A percentile compares a stretch with the other conserved stretches of the same genome.
These are phyloP conservation scores for Carex arenaria DNA, from an alignment of 202 grass and related monocot species.

Conservation along the genomic window DNA sequence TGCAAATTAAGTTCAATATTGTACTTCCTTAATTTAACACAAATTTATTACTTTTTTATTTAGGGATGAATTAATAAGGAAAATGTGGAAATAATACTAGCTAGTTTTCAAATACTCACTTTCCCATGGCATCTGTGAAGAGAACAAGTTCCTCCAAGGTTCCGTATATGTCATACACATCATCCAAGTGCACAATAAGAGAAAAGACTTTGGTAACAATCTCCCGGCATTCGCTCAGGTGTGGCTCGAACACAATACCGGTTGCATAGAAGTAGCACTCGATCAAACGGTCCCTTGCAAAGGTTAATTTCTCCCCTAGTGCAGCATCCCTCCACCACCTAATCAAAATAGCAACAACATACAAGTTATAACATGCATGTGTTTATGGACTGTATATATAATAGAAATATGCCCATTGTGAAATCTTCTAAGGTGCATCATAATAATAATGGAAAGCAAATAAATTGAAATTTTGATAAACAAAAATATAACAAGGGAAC, in stretches of 20 bases:
- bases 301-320: slow-evolving; percentile 26
- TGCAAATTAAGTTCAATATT: neutral
- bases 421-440: neutral
- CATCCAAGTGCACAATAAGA: slow-evolving; percentile 44
- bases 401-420: neutral
- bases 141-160: slow-evolving; percentile 29
- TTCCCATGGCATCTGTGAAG: slow-evolving; percentile 40
- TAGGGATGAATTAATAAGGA: neutral
- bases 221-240: slow-evolving; percentile 11
- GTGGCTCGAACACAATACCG: slow-evolving; percentile 24
- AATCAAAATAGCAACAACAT: neutral
- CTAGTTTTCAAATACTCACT: neutral
- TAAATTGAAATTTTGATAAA: neutral
- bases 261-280: slow-evolving; percentile 40
- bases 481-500: neutral
- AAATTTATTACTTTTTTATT: neutral
- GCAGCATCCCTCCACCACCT: slow-evolving; percentile 41
- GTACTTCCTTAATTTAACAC: neutral
- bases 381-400: neutral
- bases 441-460: neutral
- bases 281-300: slow-evolving; percentile 38
- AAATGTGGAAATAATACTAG: neutral
- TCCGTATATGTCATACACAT: slow-evolving; percentile 49
- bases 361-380: neutral
- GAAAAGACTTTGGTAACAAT: slow-evolving; percentile 18